Base-by-base conservation (phyloP, 805 yeast species). In the Saturnispora sanitii region DNA sequence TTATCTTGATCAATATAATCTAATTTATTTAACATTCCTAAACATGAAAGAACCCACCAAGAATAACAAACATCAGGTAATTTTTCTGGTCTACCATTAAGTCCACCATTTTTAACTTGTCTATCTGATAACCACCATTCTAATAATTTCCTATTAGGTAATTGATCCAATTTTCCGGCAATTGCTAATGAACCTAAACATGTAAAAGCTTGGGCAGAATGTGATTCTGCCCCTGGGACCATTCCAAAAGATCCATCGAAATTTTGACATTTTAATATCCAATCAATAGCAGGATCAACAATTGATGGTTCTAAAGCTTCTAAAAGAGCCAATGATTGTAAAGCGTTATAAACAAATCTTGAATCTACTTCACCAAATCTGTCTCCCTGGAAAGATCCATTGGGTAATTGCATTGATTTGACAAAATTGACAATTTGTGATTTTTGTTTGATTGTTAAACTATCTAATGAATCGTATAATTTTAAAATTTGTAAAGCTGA, bases 221-320 rank as follows among this genome's bases (percentile, higher is more conserved):
- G 99, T 35, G 90, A 78, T 58, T 92, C 99, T 0, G 95, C 90
- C 1, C 95, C 96, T 0, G 98, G 97, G 7, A 77, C 76, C 61
- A 84, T 66, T 0, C 98, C 98, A 66, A 82, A 92, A 0, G 94
- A 95, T 3, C 98, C 99, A 57, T 92, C 98, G 55, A 86, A 90
- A 58, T 92, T 92, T 46, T 72, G 79, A 60, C 98, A 92, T 28
- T 55, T 54, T 38, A 71, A 49, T 2, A 90, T 73, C 60, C 77
- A 90, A 1, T 63, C 64, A 1, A 75, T 78, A 0, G 95, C 86
- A 0, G 75, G 74, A 13, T 73, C 75, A 4, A 54, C 59, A 8
- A 72, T 54, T 2, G 70, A 67, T 6, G 71, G 64, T 18, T 47
- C 46, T 46, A 90, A 63, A 43, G 64, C 71, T 7, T 77, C 90